Base-by-base conservation (phyloP, 208 protist species). In the Trypanosoma lewisi region DNA sequence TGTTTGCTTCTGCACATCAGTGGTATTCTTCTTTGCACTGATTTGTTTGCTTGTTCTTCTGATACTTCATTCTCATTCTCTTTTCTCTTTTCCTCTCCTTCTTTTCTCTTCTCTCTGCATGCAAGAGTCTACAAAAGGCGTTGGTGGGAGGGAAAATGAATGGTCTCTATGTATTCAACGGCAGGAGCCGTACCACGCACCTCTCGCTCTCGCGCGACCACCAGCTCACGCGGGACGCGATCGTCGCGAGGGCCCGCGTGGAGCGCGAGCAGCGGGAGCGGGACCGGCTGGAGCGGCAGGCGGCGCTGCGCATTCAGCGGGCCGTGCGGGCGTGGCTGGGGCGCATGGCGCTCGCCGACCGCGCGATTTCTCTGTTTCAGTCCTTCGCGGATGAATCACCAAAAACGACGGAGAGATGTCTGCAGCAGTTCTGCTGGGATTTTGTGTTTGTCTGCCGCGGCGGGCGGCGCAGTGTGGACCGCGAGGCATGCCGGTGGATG, bases 161-260 rank as follows among this genome's bases (percentile, higher is more conserved):
- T 51, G 19, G 49, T 6, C 48, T n/a, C 16, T 71, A 58, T 52
- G 12, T 47, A 16, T 95, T 95, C 55, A 78, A 89, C 37, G 89
- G 89, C 37, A 50, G 70, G 11, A 93, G 82, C 56, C 76, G 89
- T 9, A 49, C 70, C 49, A 83, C 76, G 36, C 70, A 76, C 17
- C 66, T 95, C 59, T 78, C 66, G 0, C 71, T 95, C 16, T 87
- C 82, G 4, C 65, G 72, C 5, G 85, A 95, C 50, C 78, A 89
- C 54, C 71, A 75, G 31, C 79, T 72, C 4, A 76, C 76, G 2
- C 66, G 75, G 7, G 70, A 73, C 23, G 60, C 72, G 16, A 77
- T 93, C 31, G 31, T 95, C 16, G 58, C 61, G 19, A 75, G 91
- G n/a, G 72, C 84, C 2, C 77, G 77, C 5, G 57, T 44, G 21